Evolutionary conservation across 2,329 filamentous ascomycete species (phyloP).

Genomic region (Fusarium sp.): DNA sequence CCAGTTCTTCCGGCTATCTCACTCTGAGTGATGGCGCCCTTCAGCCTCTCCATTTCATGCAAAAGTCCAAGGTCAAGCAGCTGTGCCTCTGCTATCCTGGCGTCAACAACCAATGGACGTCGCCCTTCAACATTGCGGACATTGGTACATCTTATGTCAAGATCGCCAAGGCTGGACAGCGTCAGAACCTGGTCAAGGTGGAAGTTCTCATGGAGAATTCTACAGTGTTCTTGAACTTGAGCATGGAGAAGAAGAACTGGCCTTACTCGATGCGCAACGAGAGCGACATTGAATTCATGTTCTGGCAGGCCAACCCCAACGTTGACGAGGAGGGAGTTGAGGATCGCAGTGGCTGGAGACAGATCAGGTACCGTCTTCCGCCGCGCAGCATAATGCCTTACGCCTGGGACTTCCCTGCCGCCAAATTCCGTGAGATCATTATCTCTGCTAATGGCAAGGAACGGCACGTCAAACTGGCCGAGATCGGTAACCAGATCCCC

Average conservation of each 20-base stretch:
- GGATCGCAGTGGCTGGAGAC: slow-evolving; percentile 90
- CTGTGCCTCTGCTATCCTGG: slow-evolving; percentile 93
- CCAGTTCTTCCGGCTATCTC: slow-evolving; percentile 89
- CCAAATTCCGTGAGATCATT: slow-evolving; percentile 95
- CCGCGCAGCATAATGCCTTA: slow-evolving; percentile 99
- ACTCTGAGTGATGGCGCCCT: slow-evolving; percentile 83
- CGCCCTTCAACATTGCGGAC: slow-evolving; percentile 97
- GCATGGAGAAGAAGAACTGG: slow-evolving; percentile 94
- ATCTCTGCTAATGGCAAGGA: slow-evolving; percentile 71
- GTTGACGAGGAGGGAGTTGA: slow-evolving; percentile 90
- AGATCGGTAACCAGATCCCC: slow-evolving; percentile 95
- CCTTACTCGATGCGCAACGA: slow-evolving; percentile 99
- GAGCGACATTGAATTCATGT: slow-evolving; percentile 95
- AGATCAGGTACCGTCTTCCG: slow-evolving; percentile 91
- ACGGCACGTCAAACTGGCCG: slow-evolving; percentile 92
- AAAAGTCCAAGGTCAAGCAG: slow-evolving; percentile 87
- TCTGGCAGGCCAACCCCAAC: slow-evolving; percentile 95
- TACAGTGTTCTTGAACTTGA: slow-evolving; percentile 93
- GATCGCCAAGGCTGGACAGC: slow-evolving; percentile 89
- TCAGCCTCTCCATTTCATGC: slow-evolving; percentile 90
- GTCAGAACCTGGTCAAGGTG: slow-evolving; percentile 88
- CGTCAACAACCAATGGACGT: slow-evolving; percentile 97
- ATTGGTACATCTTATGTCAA: slow-evolving; percentile 94
- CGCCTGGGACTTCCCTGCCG: slow-evolving; percentile 98
- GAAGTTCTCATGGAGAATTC: slow-evolving; percentile 94